Evolutionary conservation across 2,329 filamentous ascomycete genomes (phyloP).

Genomic region (Myriosclerotinia curreyana): DNA sequence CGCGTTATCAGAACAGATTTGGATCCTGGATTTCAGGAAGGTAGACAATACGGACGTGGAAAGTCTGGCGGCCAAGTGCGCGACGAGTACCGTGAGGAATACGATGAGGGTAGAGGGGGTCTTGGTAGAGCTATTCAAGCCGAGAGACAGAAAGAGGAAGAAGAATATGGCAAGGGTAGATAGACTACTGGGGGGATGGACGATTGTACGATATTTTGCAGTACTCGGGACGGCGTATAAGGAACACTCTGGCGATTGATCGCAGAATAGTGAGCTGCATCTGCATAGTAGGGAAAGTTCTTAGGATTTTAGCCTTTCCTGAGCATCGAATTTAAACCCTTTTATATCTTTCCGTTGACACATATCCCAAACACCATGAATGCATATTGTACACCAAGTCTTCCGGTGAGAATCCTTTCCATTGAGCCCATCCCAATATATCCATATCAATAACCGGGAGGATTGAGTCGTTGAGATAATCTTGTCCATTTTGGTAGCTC

Average conservation of each 20-base stretch:
- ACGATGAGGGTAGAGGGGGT: slow-evolving; percentile 89
- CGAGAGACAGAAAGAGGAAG: slow-evolving; percentile 56
- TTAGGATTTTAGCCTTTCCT: slow-evolving; percentile 28
- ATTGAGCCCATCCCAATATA: slow-evolving; percentile 8
- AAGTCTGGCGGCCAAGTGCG: slow-evolving; percentile 96
- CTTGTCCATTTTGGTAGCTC: slow-evolving; percentile 91
- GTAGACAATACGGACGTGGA: slow-evolving; percentile 90
- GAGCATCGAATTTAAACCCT: slow-evolving; percentile 13
- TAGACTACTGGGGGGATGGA: slow-evolving; percentile 38
- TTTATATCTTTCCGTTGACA: slow-evolving; percentile 28
- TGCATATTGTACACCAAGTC: slow-evolving; percentile 29
- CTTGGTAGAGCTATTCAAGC: slow-evolving; percentile 75
- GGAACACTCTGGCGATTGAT: slow-evolving; percentile 19
- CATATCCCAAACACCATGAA: slow-evolving; percentile 34
- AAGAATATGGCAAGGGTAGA: slow-evolving; percentile 57
- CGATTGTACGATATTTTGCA: slow-evolving; percentile 23
- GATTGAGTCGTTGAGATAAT: slow-evolving; percentile 89
- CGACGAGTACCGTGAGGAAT: slow-evolving; percentile 97
- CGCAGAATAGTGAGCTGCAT: slow-evolving; percentile 15
- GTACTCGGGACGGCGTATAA: slow-evolving; percentile 6
- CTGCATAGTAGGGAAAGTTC: slow-evolving; percentile 12
- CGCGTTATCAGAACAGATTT: slow-evolving; percentile 92
- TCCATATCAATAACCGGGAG: slow-evolving; percentile 72
- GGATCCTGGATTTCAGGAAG: slow-evolving; percentile 94
- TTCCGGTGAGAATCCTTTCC: slow-evolving; percentile 30